Percentiles rank a stretch among this genome's conserved stretches.
phyloP scores from a whole-genome alignment of 2,329 filamentous ascomycete genomes.

The Neofusicoccum umdonicola region DNA sequence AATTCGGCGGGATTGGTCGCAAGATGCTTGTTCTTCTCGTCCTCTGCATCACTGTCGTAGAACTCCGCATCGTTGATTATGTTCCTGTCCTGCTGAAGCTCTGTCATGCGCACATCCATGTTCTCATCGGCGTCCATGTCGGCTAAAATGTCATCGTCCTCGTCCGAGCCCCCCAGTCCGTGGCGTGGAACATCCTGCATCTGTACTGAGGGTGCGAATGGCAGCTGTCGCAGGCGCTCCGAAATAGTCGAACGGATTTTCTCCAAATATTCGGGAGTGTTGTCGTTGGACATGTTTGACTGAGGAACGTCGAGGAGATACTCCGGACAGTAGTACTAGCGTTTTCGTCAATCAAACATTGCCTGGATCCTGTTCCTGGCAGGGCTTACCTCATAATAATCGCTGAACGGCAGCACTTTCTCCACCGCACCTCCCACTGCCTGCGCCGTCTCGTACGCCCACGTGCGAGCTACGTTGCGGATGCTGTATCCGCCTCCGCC shows the following conservation, averaged over 20 bases:
- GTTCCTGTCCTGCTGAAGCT: conserved; percentile 3
- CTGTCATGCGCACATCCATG: conserved; percentile 16
- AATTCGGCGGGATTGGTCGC: neutral
- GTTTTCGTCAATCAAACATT: neutral
- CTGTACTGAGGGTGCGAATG: conserved; percentile 14
- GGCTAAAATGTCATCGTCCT: conserved; percentile 16
- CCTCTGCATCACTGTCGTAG: conserved; percentile 16
- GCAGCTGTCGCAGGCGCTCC: conserved; percentile 12
- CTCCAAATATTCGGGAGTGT: conserved; percentile 11
- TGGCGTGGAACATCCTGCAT: conserved; percentile 16
- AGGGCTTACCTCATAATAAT: conserved; percentile 15
- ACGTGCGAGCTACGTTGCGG: conserved; percentile 91
- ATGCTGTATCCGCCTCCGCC: conserved; percentile 96
- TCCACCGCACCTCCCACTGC: neutral
- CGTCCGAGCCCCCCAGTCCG: neutral
- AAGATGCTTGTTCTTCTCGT: conserved; percentile 7
- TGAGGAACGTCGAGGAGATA: conserved; percentile 14
- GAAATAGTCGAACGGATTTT: conserved; percentile 11
- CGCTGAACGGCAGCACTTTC: conserved; percentile 12
- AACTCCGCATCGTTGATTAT: conserved; percentile 8
- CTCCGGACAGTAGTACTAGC: conserved; percentile 16
- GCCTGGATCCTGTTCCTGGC: too few relatives aligned
- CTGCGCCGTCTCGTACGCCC: conserved; percentile 86
- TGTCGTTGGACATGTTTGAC: conserved; percentile 16
- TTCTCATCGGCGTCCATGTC: conserved; percentile 16